Conservation (phyloP, 1,284 basidiomycete genomes). For the Puccinia hordei region DNA sequence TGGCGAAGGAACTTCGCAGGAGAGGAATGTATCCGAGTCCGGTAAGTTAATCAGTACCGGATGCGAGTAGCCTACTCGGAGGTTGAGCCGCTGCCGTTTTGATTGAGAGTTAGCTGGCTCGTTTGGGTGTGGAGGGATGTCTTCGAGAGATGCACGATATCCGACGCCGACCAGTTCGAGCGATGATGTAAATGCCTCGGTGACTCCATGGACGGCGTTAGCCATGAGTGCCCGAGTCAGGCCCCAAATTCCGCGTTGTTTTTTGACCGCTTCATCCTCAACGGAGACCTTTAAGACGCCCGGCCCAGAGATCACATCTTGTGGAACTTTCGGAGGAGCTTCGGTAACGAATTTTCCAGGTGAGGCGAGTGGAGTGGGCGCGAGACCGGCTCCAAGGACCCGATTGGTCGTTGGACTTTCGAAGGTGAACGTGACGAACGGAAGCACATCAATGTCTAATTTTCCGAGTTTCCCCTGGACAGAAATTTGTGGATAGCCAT, state of each 20-base stretch:
- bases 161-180: conserved; percentile 92
- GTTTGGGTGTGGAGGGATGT: conserved; percentile 67
- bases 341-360: conserved; percentile 52
- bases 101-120: conserved; percentile 60
- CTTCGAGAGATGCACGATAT: conserved; percentile 83
- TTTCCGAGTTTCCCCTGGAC: conserved; percentile 77
- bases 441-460: conserved; percentile 68
- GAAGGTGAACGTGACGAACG: conserved; percentile 50
- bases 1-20: conserved; percentile 63
- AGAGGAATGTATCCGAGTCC: conserved; percentile 63
- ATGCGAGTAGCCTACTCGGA: conserved; percentile 91
- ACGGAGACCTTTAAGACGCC: conserved; percentile 64
- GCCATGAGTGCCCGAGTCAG: conserved; percentile 82
- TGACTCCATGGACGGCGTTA: conserved; percentile 88
- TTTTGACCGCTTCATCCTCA: conserved; percentile 70
- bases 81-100: conserved; percentile 68
- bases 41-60: conserved; percentile 81
- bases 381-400: conserved; percentile 51
- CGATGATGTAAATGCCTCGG: conserved; percentile 78
- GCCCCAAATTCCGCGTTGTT: conserved; percentile 88
- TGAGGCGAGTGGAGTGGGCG: conserved; percentile 53
- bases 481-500: conserved; percentile 61
- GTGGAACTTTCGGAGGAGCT: conserved; percentile 3
- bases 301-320: conserved; percentile 19
- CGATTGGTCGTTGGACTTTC: conserved; percentile 14